A percentile compares a stretch with the other conserved stretches of the same genome.
Evolutionary conservation across 768 basidiomycete genomes (phyloP).

Genomic region (Coprinopsis sp.): DNA sequence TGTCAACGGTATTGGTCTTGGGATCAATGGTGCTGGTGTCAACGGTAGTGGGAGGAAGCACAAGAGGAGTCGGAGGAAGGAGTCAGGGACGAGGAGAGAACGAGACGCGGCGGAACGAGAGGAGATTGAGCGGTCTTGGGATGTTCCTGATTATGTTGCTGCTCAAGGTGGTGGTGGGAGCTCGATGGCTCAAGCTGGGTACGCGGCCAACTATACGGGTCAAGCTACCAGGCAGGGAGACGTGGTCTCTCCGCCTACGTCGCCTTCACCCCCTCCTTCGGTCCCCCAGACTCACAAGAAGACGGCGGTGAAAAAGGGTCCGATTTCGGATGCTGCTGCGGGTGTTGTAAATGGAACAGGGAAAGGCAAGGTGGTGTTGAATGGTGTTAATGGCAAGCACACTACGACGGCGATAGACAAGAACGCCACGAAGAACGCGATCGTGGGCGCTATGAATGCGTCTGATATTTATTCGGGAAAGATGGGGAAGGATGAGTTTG

Average conservation of each 20-base stretch:
- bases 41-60: conserved; percentile 23
- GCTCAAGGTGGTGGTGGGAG: no score
- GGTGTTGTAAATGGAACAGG: neutral
- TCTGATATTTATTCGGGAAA: conserved; percentile 18
- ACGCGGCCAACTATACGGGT: neutral
- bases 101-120: conserved; percentile 34
- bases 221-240: conserved; percentile 6
- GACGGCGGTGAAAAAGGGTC: neutral
- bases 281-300: conserved; percentile 7
- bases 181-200: no score
- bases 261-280: conserved; percentile 20
- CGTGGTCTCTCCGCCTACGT: conserved; percentile 15
- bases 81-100: conserved; percentile 7
- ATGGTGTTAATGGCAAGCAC: conserved; percentile 17
- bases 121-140: conserved; percentile 61
- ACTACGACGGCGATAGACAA: conserved; percentile 19
- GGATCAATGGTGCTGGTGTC: neutral
- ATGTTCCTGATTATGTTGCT: conserved; percentile 36
- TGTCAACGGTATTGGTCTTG: conserved; percentile 5
- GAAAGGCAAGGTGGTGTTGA: conserved; percentile 13
- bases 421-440: conserved; percentile 6
- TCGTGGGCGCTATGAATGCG: conserved; percentile 7
- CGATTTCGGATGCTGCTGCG: neutral
- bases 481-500: conserved; percentile 52
- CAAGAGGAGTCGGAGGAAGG: conserved; percentile 10